These are phyloP conservation scores for Rhodamnia rubescens DNA, from an alignment of 345 rosid species.

Conservation along the genomic window DNA sequence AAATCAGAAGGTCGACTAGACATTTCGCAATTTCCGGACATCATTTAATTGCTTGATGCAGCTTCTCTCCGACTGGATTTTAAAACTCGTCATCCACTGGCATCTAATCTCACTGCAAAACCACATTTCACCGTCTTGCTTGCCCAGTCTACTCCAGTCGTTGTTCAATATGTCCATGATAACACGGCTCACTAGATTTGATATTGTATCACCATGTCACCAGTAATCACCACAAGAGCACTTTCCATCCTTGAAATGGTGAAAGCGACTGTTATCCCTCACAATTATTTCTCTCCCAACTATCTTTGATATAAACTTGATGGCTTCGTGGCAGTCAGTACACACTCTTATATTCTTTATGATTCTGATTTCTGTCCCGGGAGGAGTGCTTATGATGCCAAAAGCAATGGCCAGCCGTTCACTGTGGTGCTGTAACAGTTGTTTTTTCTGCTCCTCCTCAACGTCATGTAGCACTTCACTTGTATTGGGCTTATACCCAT, in stretches of 20 bases:
- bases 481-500: slow-evolving; percentile 63
- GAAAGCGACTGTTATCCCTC: slow-evolving; percentile 70
- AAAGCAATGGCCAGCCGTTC: slow-evolving; percentile 72
- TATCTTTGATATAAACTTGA: slow-evolving; percentile 51
- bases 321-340: slow-evolving; percentile 55
- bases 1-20: background rate
- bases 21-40: background rate
- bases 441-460: slow-evolving; percentile 64
- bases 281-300: slow-evolving; percentile 57
- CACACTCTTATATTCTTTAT: slow-evolving; percentile 60
- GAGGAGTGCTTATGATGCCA: slow-evolving; percentile 52
- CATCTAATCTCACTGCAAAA: background rate
- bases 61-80: background rate
- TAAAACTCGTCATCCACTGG: background rate
- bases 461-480: slow-evolving; percentile 61
- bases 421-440: slow-evolving; percentile 40
- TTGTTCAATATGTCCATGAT: background rate
- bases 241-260: slow-evolving; percentile 53
- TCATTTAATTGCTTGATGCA: background rate
- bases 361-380: slow-evolving; percentile 62
- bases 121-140: background rate
- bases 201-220: slow-evolving; percentile 13
- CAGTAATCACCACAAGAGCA: slow-evolving; percentile 83
- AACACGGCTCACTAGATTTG: background rate
- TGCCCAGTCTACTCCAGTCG: background rate